These are phyloP conservation scores for Davidsoniella neocaledoniae DNA, from an alignment of 2,329 filamentous ascomycete species.

Conservation along the genomic window DNA sequence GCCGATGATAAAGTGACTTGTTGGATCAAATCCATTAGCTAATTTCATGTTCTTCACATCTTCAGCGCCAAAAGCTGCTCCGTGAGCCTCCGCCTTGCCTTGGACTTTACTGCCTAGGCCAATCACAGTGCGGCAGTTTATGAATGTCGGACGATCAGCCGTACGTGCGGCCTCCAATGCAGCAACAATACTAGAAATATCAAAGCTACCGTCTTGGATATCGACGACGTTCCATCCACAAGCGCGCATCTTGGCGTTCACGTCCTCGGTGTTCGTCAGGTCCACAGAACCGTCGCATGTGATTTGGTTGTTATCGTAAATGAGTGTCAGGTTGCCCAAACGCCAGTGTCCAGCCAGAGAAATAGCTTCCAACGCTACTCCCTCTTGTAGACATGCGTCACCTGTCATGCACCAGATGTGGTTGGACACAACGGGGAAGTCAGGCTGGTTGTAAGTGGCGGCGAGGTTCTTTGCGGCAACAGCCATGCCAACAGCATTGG, in stretches of 20 bases:
- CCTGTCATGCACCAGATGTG: slow-evolving; percentile 40
- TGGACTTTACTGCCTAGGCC: slow-evolving; percentile 32
- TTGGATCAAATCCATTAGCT: slow-evolving; percentile 20
- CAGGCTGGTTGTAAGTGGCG: slow-evolving; percentile 34
- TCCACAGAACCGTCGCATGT: slow-evolving; percentile 42
- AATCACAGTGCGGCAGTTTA: slow-evolving; percentile 41
- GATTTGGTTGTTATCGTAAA: slow-evolving; percentile 45
- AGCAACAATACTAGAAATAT: slow-evolving; percentile 28
- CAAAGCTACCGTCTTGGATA: slow-evolving; percentile 33
- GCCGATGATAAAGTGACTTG: slow-evolving; percentile 22
- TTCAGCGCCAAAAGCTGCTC: slow-evolving; percentile 36
- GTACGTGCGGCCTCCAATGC: slow-evolving; percentile 30
- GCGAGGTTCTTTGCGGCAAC: slow-evolving; percentile 39
- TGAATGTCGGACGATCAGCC: slow-evolving; percentile 35
- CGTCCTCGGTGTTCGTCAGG: slow-evolving; percentile 34
- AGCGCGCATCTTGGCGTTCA: slow-evolving; percentile 40
- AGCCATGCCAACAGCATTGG: slow-evolving; percentile 42
- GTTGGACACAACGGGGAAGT: slow-evolving; percentile 31
- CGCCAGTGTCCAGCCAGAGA: slow-evolving; percentile 37
- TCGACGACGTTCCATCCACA: slow-evolving; percentile 39
- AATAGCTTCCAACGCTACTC: slow-evolving; percentile 39
- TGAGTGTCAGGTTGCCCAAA: slow-evolving; percentile 38
- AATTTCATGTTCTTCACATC: slow-evolving; percentile 29
- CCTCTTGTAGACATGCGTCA: slow-evolving; percentile 42
- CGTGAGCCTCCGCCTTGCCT: slow-evolving; percentile 38